Evolutionary conservation across 2,329 filamentous ascomycete genomes (phyloP).

Genomic region (Microdochium paspali): DNA sequence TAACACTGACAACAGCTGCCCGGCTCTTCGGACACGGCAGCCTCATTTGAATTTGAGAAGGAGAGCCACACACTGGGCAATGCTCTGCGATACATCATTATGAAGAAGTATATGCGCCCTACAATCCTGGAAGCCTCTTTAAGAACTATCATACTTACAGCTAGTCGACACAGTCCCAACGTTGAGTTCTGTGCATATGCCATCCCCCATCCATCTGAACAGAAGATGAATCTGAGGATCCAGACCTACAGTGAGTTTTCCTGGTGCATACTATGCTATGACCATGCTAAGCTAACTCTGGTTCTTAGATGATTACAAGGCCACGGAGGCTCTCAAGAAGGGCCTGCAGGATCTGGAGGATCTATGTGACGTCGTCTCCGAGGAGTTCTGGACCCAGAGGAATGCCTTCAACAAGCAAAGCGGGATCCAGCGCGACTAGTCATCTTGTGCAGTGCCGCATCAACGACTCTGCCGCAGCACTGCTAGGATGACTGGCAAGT

Average conservation of each 20-base stretch:
- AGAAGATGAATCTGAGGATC: conserved; percentile 94
- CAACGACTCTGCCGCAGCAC: neutral
- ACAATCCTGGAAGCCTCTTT: neutral
- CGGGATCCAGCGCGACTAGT: neutral
- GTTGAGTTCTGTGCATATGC: conserved; percentile 98
- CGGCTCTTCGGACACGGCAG: conserved; percentile 76
- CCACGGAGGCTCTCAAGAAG: conserved; percentile 81
- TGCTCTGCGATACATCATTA: conserved; percentile 86
- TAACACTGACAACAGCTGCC: conserved; percentile 50
- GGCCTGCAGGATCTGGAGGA: conserved; percentile 82
- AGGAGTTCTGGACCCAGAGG: conserved; percentile 69
- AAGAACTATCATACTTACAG: conserved; percentile 5
- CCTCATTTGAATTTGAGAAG: conserved; percentile 87
- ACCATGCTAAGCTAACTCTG: conserved; percentile 7
- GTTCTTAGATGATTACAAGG: conserved; percentile 61
- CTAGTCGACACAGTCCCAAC: conserved; percentile 56
- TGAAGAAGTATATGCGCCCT: conserved; percentile 74
- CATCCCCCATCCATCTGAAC: conserved; percentile 91
- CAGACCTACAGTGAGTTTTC: conserved; percentile 77
- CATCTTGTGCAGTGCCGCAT: neutral
- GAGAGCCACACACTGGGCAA: conserved; percentile 97
- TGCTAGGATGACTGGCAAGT: too few relatives aligned
- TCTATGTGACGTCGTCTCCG: conserved; percentile 86
- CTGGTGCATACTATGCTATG: neutral
- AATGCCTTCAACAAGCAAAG: conserved; percentile 43